Conservation (phyloP, 352 stramenopile genomes). For the Phytophthora multivora region DNA sequence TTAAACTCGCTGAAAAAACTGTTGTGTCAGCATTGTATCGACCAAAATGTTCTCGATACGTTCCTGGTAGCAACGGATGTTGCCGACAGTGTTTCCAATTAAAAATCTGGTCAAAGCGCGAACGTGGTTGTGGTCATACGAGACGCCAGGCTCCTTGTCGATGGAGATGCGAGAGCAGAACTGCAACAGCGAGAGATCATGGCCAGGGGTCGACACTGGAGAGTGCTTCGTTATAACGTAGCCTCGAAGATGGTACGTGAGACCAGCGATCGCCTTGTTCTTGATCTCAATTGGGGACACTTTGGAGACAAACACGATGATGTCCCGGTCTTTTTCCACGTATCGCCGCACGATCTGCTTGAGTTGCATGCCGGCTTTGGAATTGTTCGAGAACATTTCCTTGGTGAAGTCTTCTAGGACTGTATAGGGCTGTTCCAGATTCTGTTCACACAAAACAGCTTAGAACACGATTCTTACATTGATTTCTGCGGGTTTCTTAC, state of each 20-base stretch:
- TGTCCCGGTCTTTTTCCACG: conserved; percentile 17
- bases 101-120: conserved; percentile 49
- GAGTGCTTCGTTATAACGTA: conserved; percentile 49
- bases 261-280: conserved; percentile 20
- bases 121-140: conserved; percentile 24
- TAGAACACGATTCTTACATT: neutral
- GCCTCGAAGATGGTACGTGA: conserved; percentile 23
- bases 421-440: conserved; percentile 15
- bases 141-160: conserved; percentile 37
- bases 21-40: conserved; percentile 8
- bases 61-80: conserved; percentile 45
- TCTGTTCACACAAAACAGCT: neutral
- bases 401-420: conserved; percentile 25
- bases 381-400: conserved; percentile 22
- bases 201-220: conserved; percentile 13
- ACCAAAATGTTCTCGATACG: conserved; percentile 53
- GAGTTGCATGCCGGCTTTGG: conserved; percentile 17
- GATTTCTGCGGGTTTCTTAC: neutral
- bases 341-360: conserved; percentile 30
- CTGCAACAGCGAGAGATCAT: conserved; percentile 49
- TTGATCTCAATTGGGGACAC: conserved; percentile 21
- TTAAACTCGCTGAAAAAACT: neutral
- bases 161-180: conserved; percentile 54
- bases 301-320: conserved; percentile 17
- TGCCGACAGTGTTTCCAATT: conserved; percentile 37